Evolutionary conservation across 2,329 filamentous ascomycete species (phyloP), one percentile per base, ranked within the genome.

Genomic region (Fusarium sp.): DNA sequence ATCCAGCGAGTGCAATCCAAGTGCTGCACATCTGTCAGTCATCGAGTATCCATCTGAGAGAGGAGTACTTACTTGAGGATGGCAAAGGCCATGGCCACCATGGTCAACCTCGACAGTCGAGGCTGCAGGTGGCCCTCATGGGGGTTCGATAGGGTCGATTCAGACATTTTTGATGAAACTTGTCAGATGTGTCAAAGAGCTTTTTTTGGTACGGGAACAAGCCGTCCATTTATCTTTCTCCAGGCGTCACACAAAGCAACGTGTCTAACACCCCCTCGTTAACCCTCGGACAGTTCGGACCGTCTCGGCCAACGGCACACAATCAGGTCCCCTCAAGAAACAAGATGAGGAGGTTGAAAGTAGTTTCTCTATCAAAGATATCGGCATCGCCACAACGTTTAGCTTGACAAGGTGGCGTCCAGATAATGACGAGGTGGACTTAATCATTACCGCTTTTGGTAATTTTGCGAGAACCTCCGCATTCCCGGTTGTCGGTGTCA

Each of bases 41-140:
- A 29, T 18, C 27, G 4, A 14, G 1, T 11, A 0, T 22, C 2
- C 8, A 6, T 13, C 16, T 84, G 50, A 84, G 82, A 5, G 8
- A 1, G 56, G n/a, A 4, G 33, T 41, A 1, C 59, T 59, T 57
- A 73, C 83, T 84, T 84, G 22, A 84, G 77, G 41, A 85, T 84
- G 20, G 83, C 83, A 69, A 85, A 85, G 8, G 83, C 81, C 80
- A 85, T 80, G 6, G 82, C 83, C 29, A 85, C 80, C 82, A 84
- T 85, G 5, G 81, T 85, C 41, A 83, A 61, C 73, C 80, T 81
- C 24, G 80, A 83, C 20, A 85, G 72, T 2, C 83, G 80, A 64
- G 81, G 82, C 70, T 81, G 78, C 29, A 84, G 73, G 27, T 79
- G 78, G 14, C 82, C 82, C 39, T 72, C 29, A 31, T 45, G 35